Evolutionary conservation across 306 rosid genomes (phyloP).

Genomic region (Cicer bijugum): DNA sequence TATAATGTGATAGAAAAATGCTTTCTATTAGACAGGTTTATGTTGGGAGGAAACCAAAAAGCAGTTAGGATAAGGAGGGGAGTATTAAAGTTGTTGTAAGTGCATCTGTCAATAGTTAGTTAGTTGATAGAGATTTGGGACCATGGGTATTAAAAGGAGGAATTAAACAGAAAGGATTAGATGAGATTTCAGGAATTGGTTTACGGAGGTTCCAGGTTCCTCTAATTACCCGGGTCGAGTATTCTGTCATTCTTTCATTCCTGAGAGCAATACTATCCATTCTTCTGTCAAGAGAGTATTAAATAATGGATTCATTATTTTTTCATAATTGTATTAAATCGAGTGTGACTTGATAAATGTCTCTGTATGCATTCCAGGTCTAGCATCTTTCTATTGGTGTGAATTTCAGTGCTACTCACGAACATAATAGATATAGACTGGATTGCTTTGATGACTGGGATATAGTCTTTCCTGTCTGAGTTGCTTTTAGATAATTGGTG

Average conservation of each 20-base stretch:
- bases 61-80: neutral
- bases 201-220: neutral
- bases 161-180: neutral
- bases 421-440: neutral
- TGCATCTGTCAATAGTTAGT: neutral
- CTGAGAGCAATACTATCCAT: neutral
- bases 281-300: neutral
- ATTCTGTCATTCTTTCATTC: neutral
- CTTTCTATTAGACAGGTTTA: neutral
- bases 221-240: neutral
- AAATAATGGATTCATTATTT: neutral
- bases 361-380: slow-evolving; percentile 21
- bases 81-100: neutral
- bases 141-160: neutral
- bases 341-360: slow-evolving; percentile 15
- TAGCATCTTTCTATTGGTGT: neutral
- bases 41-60: neutral
- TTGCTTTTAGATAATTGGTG: slow-evolving; percentile 11
- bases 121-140: neutral
- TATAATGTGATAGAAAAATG: slow-evolving; percentile 5
- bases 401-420: neutral
- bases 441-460: slow-evolving; percentile 32
- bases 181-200: neutral
- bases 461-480: slow-evolving; percentile 8
- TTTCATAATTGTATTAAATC: slow-evolving; percentile 18